These are phyloP conservation scores for Trichomonas vaginalis DNA, from an alignment of 208 protist genomes.

Conservation along the genomic window DNA sequence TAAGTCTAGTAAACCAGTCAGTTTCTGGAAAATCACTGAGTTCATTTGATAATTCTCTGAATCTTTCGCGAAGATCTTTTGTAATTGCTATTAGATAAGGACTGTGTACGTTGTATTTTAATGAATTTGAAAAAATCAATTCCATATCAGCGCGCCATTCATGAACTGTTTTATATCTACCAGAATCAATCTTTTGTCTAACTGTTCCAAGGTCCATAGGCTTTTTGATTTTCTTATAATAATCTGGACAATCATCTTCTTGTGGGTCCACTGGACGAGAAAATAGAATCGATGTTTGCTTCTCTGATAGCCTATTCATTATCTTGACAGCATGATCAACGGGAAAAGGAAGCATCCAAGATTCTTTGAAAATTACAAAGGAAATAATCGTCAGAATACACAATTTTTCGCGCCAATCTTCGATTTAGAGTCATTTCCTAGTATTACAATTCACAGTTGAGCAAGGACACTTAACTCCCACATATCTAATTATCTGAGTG, in stretches of 20 bases:
- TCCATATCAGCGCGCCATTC: neutral
- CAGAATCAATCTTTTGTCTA: neutral
- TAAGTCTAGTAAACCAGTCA: neutral
- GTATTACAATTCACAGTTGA: no score
- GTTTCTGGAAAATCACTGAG: neutral
- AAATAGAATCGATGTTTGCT: neutral
- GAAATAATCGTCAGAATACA: no score
- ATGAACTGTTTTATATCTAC: neutral
- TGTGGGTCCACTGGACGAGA: neutral
- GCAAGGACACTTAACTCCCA: no score
- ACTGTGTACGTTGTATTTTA: neutral
- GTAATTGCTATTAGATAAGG: neutral
- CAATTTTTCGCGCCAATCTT: no score
- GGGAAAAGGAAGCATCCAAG: no score
- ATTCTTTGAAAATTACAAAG: no score
- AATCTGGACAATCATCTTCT: neutral
- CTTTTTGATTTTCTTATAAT: neutral
- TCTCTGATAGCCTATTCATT: neutral
- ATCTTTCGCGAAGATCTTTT: neutral
- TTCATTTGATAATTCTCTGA: neutral
- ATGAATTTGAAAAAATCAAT: neutral
- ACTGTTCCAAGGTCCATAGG: neutral
- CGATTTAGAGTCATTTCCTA: no score
- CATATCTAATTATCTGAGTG: no score
- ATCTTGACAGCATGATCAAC: neutral